Conservation (phyloP, 768 basidiomycete genomes). For the Mycena indigotica region DNA sequence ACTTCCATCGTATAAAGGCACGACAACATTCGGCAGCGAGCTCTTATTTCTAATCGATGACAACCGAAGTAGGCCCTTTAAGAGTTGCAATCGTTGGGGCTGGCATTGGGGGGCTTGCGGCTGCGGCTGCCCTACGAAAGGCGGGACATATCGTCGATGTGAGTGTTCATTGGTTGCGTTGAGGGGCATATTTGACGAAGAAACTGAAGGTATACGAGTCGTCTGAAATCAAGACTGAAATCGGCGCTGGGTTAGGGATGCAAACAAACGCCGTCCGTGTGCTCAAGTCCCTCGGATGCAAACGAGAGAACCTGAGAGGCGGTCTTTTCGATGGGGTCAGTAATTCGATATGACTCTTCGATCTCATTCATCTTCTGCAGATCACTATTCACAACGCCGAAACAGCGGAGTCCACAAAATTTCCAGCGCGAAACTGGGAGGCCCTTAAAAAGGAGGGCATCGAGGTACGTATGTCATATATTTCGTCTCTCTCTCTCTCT, state of each 20-base stretch:
- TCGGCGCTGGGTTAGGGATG: constrained; percentile 12
- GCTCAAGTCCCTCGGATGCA: constrained; percentile 3
- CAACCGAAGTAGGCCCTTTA: too few relatives aligned
- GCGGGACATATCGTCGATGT: constrained; percentile 11
- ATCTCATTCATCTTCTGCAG: too few relatives aligned
- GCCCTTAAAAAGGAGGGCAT: not conserved
- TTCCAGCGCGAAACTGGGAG: not conserved
- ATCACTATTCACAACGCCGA: not conserved
- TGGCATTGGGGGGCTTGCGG: constrained; percentile 12
- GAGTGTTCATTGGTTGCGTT: too few relatives aligned
- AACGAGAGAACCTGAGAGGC: constrained; percentile 7
- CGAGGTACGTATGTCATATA: not conserved
- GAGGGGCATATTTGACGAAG: too few relatives aligned
- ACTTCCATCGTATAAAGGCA: too few relatives aligned
- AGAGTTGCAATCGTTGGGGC: constrained; percentile 9
- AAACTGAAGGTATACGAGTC: constrained; percentile 10
- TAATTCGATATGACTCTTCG: too few relatives aligned
- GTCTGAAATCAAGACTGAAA: constrained; percentile 6
- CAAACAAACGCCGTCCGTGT: constrained; percentile 8
- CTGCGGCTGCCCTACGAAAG: constrained; percentile 1
- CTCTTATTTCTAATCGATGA: too few relatives aligned
- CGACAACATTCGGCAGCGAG: too few relatives aligned
- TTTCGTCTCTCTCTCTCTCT: not conserved
- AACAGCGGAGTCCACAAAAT: not conserved
- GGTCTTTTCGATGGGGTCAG: not conserved